A percentile compares a stretch with the other conserved stretches of the same genome.
These are phyloP conservation scores for Colletotrichum sp. DNA, from an alignment of 2,329 filamentous ascomycete species.

Conservation along the genomic window DNA sequence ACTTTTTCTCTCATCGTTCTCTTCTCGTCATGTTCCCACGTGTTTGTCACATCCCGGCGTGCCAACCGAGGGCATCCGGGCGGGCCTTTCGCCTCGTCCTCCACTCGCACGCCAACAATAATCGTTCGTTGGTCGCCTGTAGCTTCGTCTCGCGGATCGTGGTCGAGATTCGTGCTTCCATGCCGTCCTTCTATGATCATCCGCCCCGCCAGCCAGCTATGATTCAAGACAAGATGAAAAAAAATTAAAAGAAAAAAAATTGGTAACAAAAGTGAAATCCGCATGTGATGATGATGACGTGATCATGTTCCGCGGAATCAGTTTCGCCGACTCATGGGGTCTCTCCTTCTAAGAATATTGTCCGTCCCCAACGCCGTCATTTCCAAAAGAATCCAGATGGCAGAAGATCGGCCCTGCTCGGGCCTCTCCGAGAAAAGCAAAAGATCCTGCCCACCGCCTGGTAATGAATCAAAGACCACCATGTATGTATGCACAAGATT, in stretches of 20 bases:
- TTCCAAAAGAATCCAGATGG: slow-evolving; percentile 18
- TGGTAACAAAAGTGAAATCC: slow-evolving; percentile 4
- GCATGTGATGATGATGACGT: slow-evolving; percentile 17
- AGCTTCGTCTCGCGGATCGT: slow-evolving; percentile 9
- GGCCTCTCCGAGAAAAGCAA: background rate
- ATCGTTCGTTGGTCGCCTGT: slow-evolving; percentile 1
- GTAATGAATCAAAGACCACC: slow-evolving; percentile 11
- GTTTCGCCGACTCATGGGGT: slow-evolving; percentile 14
- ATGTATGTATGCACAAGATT: slow-evolving; percentile 18
- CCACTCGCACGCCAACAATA: background rate
- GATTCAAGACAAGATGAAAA: slow-evolving; percentile 17
- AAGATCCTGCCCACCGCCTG: slow-evolving; percentile 8
- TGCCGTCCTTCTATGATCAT: slow-evolving; percentile 17
- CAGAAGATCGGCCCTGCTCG: background rate
- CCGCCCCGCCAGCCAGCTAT: slow-evolving; percentile 13
- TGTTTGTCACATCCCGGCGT: background rate
- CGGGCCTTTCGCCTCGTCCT: background rate
- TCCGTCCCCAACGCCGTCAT: slow-evolving; percentile 18
- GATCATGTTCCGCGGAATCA: background rate
- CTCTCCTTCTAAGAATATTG: slow-evolving; percentile 18
- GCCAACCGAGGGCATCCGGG: background rate
- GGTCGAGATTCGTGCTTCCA: slow-evolving; percentile 3
- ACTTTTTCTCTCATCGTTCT: background rate
- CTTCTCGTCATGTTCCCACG: background rate
- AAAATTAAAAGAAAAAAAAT: slow-evolving; percentile 13